A percentile compares a stretch with the other conserved stretches of the same genome.
These are phyloP conservation scores for Colletotrichum salicis DNA, from an alignment of 2,329 filamentous ascomycete species.

Conservation along the genomic window DNA sequence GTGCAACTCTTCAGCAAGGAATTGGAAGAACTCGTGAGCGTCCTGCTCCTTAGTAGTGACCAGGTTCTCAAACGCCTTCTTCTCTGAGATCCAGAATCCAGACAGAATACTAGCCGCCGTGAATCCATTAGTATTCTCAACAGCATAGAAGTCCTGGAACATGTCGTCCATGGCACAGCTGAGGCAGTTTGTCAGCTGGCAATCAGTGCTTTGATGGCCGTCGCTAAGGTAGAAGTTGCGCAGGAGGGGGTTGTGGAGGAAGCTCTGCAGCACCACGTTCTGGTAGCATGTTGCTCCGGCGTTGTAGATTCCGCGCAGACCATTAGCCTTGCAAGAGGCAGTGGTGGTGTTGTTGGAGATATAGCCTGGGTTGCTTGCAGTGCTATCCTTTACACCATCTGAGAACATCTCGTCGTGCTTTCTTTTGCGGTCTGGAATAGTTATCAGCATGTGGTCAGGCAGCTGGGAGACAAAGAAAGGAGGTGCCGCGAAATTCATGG, in stretches of 20 bases:
- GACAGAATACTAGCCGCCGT: conserved; percentile 90
- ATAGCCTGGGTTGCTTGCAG: conserved; percentile 70
- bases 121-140: conserved; percentile 87
- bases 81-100: conserved; percentile 88
- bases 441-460: neutral
- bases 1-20: conserved; percentile 91
- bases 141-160: conserved; percentile 76
- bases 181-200: conserved; percentile 70
- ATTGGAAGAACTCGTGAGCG: conserved; percentile 97
- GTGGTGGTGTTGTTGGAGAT: conserved; percentile 81
- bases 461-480: neutral
- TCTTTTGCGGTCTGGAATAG: conserved; percentile 70
- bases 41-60: conserved; percentile 96
- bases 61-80: conserved; percentile 76
- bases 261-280: conserved; percentile 92
- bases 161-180: conserved; percentile 79
- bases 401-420: conserved; percentile 78
- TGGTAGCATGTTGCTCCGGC: conserved; percentile 99
- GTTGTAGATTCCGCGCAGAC: conserved; percentile 93
- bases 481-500: neutral
- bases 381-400: conserved; percentile 68
- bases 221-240: conserved; percentile 93
- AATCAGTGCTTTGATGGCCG: conserved; percentile 83
- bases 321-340: conserved; percentile 85
- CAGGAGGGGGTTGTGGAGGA: conserved; percentile 92